Percentiles rank a stretch among this genome's conserved stretches.
phyloP scores from a whole-genome alignment of 495 filamentous ascomycete species.

The Aspergillus sclerotioniger region DNA sequence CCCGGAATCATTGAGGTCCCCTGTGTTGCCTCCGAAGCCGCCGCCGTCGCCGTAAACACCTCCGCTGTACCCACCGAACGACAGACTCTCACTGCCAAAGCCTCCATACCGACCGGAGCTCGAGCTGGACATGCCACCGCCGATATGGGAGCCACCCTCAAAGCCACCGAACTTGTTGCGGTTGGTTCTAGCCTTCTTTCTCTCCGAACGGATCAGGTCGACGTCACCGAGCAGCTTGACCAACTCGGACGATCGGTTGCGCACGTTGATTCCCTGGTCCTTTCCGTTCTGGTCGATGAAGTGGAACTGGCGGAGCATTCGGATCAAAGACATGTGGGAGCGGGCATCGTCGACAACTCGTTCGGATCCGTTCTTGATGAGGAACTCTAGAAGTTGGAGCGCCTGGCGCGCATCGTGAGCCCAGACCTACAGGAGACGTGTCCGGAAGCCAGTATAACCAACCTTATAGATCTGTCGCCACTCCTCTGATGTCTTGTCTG shows the following conservation, averaged over 20 bases:
- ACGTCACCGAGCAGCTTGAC: constrained; percentile 92
- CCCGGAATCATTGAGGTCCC: constrained; percentile 69
- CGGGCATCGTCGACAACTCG: constrained; percentile 96
- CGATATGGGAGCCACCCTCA: constrained; percentile 69
- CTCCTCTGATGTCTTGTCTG: constrained; percentile 96
- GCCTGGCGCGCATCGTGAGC: constrained; percentile 41
- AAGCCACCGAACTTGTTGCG: constrained; percentile 93
- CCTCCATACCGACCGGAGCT: constrained; percentile 65
- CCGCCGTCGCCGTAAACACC: constrained; percentile 91
- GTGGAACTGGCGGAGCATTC: constrained; percentile 99
- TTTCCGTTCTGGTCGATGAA: constrained; percentile 96
- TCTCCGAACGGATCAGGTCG: constrained; percentile 84
- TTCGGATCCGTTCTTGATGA: constrained; percentile 98
- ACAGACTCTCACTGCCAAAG: constrained; percentile 74
- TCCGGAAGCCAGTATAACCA: constrained; percentile 1
- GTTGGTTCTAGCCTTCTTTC: constrained; percentile 88
- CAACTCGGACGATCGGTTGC: constrained; percentile 92
- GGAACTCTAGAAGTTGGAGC: constrained; percentile 93
- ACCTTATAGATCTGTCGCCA: constrained; percentile 99
- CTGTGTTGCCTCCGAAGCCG: constrained; percentile 68
- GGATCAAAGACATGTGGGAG: constrained; percentile 88
- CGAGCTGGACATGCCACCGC: constrained; percentile 50
- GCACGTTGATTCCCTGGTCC: constrained; percentile 97
- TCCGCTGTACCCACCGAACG: constrained; percentile 81
- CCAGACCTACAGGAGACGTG: not conserved